Conservation (phyloP, 1,139 yeast species). For the Kluyveromyces marxianus region DNA sequence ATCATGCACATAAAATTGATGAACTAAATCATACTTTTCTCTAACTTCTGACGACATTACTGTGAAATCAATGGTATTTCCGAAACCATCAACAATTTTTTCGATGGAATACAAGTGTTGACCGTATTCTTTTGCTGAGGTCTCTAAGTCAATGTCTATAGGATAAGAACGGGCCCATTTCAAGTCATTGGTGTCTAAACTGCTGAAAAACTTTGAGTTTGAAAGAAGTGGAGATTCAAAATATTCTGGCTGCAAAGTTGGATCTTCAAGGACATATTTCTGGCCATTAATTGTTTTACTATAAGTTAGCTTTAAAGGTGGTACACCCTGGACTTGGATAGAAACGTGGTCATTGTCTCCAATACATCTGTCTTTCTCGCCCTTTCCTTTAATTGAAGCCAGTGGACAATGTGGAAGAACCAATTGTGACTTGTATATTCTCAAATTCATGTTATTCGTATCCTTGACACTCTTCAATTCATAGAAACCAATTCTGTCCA, state of each 20-base stretch:
- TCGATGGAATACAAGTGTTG: slow-evolving; percentile 57
- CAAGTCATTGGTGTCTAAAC: slow-evolving; percentile 35
- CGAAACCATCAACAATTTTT: slow-evolving; percentile 66
- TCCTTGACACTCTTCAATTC: slow-evolving; percentile 60
- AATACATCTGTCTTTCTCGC: slow-evolving; percentile 50
- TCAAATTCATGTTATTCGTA: slow-evolving; percentile 52
- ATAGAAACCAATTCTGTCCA: slow-evolving; percentile 66
- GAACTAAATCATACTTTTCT: slow-evolving; percentile 39
- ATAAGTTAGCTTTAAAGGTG: slow-evolving; percentile 64
- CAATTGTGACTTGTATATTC: slow-evolving; percentile 57
- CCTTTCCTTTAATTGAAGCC: slow-evolving; percentile 38
- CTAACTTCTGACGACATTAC: slow-evolving; percentile 10
- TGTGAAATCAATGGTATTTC: slow-evolving; percentile 55
- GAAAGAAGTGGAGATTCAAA: slow-evolving; percentile 33
- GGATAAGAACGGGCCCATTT: slow-evolving; percentile 47
- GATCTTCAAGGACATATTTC: slow-evolving; percentile 37
- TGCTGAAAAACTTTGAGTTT: slow-evolving; percentile 21
- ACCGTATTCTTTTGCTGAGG: slow-evolving; percentile 47
- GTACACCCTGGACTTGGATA: slow-evolving; percentile 60
- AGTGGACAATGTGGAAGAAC: slow-evolving; percentile 72
- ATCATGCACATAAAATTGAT: slow-evolving; percentile 55
- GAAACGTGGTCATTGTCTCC: slow-evolving; percentile 51
- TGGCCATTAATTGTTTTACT: slow-evolving; percentile 48
- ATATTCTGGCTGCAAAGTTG: slow-evolving; percentile 42
- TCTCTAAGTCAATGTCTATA: slow-evolving; percentile 44